Conservation (phyloP, 2,329 filamentous ascomycete genomes). For the Sphaerostilbella broomeana region DNA sequence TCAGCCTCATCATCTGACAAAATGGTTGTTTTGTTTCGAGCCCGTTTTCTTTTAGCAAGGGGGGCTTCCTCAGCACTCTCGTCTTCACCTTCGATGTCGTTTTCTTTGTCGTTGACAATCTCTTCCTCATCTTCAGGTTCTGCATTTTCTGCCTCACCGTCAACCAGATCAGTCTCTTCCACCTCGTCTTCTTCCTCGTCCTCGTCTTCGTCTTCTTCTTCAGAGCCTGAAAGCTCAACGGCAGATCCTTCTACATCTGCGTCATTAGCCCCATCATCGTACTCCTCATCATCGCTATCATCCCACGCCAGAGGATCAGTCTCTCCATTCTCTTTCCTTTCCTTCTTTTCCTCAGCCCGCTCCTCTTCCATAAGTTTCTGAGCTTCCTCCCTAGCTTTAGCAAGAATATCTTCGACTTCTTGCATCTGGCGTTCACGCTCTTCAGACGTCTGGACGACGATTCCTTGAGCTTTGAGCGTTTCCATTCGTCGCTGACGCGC, state of each 20-base stretch:
- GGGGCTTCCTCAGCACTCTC: constrained; percentile 33
- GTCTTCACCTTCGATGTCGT: constrained; percentile 25
- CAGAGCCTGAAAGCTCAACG: constrained; percentile 40
- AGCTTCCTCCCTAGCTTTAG: constrained; percentile 75
- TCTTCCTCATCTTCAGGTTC: constrained; percentile 27
- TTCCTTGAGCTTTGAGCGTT: constrained; percentile 69
- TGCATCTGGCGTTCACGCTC: constrained; percentile 77
- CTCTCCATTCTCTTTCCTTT: constrained; percentile 42
- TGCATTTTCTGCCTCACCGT: constrained; percentile 35
- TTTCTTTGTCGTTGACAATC: constrained; percentile 23
- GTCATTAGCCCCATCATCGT: constrained; percentile 33
- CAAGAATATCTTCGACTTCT: constrained; percentile 80
- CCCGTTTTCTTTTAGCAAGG: constrained; percentile 36
- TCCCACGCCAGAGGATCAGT: constrained; percentile 49
- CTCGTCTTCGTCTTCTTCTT: constrained; percentile 31
- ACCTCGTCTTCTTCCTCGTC: constrained; percentile 33
- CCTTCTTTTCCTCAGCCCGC: constrained; percentile 63
- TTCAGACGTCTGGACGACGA: constrained; percentile 76
- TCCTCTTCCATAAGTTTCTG: constrained; percentile 69
- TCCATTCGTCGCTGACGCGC: constrained; percentile 74
- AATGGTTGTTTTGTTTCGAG: constrained; percentile 44
- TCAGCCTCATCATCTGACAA: constrained; percentile 56
- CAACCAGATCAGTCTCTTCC: constrained; percentile 28
- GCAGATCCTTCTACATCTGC: constrained; percentile 34
- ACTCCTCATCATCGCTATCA: constrained; percentile 50